These are phyloP conservation scores for Massariosphaeria phaeospora DNA, from an alignment of 495 filamentous ascomycete species.

Conservation along the genomic window DNA sequence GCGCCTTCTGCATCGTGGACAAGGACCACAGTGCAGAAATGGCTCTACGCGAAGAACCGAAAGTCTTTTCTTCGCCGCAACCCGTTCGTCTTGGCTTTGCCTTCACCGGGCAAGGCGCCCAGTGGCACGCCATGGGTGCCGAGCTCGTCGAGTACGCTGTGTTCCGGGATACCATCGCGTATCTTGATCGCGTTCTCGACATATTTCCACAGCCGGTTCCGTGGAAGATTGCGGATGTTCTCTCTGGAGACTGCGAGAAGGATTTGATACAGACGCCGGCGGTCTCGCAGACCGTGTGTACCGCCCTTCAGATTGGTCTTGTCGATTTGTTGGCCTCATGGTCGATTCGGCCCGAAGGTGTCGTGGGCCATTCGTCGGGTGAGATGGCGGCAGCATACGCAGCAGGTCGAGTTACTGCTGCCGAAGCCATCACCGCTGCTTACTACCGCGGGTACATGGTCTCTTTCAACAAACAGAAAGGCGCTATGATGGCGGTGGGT, in stretches of 20 bases:
- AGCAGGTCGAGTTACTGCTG: conserved; percentile 3
- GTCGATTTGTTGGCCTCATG: conserved; percentile 15
- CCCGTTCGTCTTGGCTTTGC: conserved; percentile 14
- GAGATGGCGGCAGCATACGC: conserved; percentile 25
- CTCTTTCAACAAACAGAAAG: not conserved
- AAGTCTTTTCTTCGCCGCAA: not conserved
- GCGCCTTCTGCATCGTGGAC: conserved; percentile 4
- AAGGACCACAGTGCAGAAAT: not conserved
- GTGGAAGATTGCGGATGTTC: conserved; percentile 7
- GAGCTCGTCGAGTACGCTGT: conserved; percentile 8
- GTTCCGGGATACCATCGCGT: not conserved
- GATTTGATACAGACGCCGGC: not conserved
- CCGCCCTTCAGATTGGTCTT: conserved; percentile 20
- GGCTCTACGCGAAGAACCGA: not conserved
- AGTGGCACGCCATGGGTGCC: conserved; percentile 16
- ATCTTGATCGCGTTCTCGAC: conserved; percentile 2
- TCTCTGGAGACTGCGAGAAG: not conserved
- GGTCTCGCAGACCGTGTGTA: conserved; percentile 24
- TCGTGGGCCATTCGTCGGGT: conserved; percentile 23
- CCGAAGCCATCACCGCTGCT: conserved; percentile 16
- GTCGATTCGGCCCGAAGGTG: not conserved
- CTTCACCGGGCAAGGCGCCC: conserved; percentile 34
- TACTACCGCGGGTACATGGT: conserved; percentile 7
- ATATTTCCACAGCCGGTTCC: not conserved
- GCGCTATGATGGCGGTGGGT: conserved; percentile 20